phyloP scores from a whole-genome alignment of 345 rosid species.

The Mallotus nudiflorus region DNA sequence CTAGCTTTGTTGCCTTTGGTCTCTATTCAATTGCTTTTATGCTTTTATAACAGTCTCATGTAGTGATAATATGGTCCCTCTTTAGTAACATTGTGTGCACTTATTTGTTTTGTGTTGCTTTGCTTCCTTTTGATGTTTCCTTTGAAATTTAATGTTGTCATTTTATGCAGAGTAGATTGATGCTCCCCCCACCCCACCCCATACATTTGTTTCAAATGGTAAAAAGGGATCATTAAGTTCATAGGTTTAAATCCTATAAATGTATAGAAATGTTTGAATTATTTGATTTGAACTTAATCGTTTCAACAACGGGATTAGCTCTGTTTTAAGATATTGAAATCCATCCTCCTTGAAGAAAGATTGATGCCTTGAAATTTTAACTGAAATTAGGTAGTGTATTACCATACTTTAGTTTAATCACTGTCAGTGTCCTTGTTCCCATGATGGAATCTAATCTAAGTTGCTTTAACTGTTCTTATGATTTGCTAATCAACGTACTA shows the following conservation, averaged over 20 bases:
- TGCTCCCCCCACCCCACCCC: too few species aligned
- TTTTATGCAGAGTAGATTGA: not conserved
- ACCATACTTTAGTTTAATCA: not conserved
- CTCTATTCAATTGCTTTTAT: not conserved
- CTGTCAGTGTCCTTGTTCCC: not conserved
- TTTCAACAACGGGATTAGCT: too few species aligned
- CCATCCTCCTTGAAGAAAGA: too few species aligned
- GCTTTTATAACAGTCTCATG: not conserved
- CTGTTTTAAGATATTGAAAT: too few species aligned
- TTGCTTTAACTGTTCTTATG: not conserved
- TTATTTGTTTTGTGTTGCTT: not conserved
- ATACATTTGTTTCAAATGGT: too few species aligned
- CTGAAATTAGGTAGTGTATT: conserved; percentile 1
- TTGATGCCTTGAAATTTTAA: not conserved
- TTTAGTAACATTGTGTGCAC: not conserved
- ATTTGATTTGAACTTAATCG: too few species aligned
- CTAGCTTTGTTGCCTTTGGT: not conserved
- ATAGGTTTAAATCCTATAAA: too few species aligned
- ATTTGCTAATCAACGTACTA: too few species aligned
- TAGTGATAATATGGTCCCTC: not conserved
- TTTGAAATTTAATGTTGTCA: not conserved
- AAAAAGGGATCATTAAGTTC: too few species aligned
- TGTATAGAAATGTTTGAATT: too few species aligned
- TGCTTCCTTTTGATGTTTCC: not conserved
- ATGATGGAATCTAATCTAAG: conserved; percentile 2